Evolutionary conservation across 306 rosid species (phyloP), one percentile per base, ranked within the genome.

Genomic region (Astragalus glycyphyllos): DNA sequence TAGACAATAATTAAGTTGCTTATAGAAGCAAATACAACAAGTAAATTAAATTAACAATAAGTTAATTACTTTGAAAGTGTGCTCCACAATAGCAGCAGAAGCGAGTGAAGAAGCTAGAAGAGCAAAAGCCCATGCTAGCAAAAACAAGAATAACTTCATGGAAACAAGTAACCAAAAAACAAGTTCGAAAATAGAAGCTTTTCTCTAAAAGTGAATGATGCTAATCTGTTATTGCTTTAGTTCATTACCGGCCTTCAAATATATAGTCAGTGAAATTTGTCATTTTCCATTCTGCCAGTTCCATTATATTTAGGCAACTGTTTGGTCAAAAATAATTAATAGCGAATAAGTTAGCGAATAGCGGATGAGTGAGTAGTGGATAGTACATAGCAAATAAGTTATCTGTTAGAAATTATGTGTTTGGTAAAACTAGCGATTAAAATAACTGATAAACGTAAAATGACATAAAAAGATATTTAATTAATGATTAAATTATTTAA

Each of bases 51-150:
- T 34, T 4, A 0, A 38, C 9, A 38, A 38, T 1, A 6, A 59
- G 40, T 60, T 61, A 61, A 50, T 4, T 61, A 61, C 68, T 4
- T 40, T 40, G 32, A 61, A 61, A 16, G 49, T 61, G 32, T 61
- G 29, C 41, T 61, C 76, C 59, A 71, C 76, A 34, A 12, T 13
- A 3, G 59, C n/a, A 34, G 59, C 49, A 6, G 58, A 71, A 71
- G 68, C 76, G 3, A 58, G 9, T 51, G 74, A 55, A 41, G 35
- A 20, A 41, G 76, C 13, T 46, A 70, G 44, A 70, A 70, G 65
- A 70, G 56, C 16, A 42, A 32, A 56, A 14, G 12, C 34, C 45
- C 44, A 57, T 8, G 65, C 56, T 13, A 29, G 31, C 5, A 7
- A 45, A 56, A 58, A 45, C 45, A 57, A 26, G 3, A 26, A 26